Evolutionary conservation across 192 early-diverging fungal species (phyloP), one percentile per base, ranked within the genome.

Genomic region (Piromyces sp.): DNA sequence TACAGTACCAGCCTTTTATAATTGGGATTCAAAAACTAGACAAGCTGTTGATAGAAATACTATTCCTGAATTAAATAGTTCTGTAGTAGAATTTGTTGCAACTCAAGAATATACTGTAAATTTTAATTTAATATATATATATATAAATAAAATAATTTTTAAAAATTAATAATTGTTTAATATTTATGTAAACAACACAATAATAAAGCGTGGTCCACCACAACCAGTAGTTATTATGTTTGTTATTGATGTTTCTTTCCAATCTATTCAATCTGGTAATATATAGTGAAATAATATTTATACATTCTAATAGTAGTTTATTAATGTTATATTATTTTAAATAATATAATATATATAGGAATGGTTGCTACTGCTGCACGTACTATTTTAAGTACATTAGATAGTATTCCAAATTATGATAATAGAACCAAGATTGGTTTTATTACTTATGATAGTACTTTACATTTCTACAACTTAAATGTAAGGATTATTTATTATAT

Each of bases 21-120:
- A 94, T 81, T 94, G 90, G 81, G 94, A 95, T 84, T 85, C 92
- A 78, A 91, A 93, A 29, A 92, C 93, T 17, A 91, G 96, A 85
- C 86, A 87, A 80, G 93, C 91, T 33, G 89, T 92, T 29, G 94
- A 99, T 85, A 91, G 96, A 68, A 94, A 95, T 95, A 86, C 91
- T 79, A 92, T 96, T 30, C 88, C 94, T 13, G 97, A 99, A 80
- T 87, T 99, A 79, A 97, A 94, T 83, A 89, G 96, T 84, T 88
- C 91, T 13, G 93, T 94, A 40, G 94, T 99, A 0, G 97, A 99
- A 86, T 98, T 94, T 87, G 89, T 98, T 82, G 97, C 97, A 28
- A 96, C 97, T 11, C 93, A 94, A 82, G 96, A 98, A 85, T 99
- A 99, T 86, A 99, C 98, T 96, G 93, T 93, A 84, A n/a, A n/a